Percentiles rank a stretch among this genome's conserved stretches.
These are phyloP conservation scores for Arachnopeziza araneosa DNA, from an alignment of 2,329 filamentous ascomycete species.

Conservation along the genomic window DNA sequence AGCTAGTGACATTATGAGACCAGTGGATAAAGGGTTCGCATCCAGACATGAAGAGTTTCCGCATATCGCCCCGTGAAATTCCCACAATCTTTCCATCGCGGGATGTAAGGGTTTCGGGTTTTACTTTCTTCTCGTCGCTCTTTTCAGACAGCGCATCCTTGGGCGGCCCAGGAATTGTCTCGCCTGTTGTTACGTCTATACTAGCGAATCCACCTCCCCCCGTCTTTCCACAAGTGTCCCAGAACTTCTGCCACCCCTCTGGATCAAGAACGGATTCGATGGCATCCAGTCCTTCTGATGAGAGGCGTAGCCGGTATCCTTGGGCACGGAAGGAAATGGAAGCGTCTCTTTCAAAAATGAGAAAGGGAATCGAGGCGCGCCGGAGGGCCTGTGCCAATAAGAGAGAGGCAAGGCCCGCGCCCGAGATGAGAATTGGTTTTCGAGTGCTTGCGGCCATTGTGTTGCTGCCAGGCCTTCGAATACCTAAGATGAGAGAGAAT, in stretches of 20 bases:
- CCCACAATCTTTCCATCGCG: constrained; percentile 55
- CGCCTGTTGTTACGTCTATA: constrained; percentile 49
- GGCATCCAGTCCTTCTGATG: constrained; percentile 40
- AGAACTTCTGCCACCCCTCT: constrained; percentile 47
- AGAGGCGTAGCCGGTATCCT: constrained; percentile 34
- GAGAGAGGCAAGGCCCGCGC: constrained; percentile 30
- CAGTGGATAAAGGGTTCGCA: constrained; percentile 51
- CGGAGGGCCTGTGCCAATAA: constrained; percentile 28
- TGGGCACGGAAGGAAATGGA: constrained; percentile 30
- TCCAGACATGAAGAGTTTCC: constrained; percentile 50
- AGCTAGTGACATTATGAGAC: constrained; percentile 50
- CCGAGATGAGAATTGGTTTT: constrained; percentile 22
- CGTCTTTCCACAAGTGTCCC: constrained; percentile 54
- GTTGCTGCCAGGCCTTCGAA: not conserved
- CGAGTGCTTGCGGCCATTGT: not conserved
- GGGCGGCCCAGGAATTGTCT: constrained; percentile 30
- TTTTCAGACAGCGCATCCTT: constrained; percentile 25
- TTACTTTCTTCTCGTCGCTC: constrained; percentile 13
- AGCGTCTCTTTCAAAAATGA: constrained; percentile 50
- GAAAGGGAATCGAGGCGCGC: constrained; percentile 36
- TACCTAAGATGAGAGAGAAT: too few relatives aligned
- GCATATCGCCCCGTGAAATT: constrained; percentile 59
- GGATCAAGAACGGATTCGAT: constrained; percentile 52
- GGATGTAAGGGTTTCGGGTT: constrained; percentile 36
- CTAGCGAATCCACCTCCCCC: constrained; percentile 46